phyloP scores from a whole-genome alignment of 345 rosid genomes.

The Pugionium cornutum region DNA sequence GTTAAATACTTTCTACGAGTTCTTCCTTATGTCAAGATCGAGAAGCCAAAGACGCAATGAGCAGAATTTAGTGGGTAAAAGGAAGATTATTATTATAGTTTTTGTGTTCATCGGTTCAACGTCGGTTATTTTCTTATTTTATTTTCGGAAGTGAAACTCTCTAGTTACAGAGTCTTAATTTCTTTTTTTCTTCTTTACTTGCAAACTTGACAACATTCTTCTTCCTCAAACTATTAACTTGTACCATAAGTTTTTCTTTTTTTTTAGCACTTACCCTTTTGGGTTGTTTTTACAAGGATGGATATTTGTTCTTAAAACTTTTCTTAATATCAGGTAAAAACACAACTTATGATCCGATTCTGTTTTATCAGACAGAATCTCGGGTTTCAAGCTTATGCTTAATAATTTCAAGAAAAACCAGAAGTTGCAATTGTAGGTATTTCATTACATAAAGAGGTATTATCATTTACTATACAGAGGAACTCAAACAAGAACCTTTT shows the following conservation, averaged over 20 bases:
- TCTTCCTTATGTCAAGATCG: slow-evolving; percentile 80
- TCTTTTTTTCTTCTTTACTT: background rate
- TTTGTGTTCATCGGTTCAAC: slow-evolving; percentile 31
- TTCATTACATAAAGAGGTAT: no score
- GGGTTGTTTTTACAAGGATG: background rate
- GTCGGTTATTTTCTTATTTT: slow-evolving; percentile 11
- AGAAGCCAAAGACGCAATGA: slow-evolving; percentile 71
- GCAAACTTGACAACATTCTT: background rate
- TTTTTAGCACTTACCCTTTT: no score
- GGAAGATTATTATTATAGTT: slow-evolving; percentile 38
- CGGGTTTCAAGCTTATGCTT: no score
- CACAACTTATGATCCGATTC: no score
- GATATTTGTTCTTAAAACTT: background rate
- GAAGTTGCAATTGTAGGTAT: no score
- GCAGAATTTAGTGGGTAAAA: background rate
- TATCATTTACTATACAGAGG: no score
- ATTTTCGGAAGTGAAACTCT: slow-evolving; percentile 39
- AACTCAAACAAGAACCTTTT: no score
- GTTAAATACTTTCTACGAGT: slow-evolving; percentile 56
- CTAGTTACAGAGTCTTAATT: slow-evolving; percentile 39
- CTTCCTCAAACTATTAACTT: no score
- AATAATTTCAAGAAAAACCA: no score
- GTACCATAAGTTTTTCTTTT: no score
- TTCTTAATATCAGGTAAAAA: no score
- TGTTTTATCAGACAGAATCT: no score